Base-by-base conservation (phyloP, 2,329 filamentous ascomycete genomes). In the Ceratocystis alfenasii region DNA sequence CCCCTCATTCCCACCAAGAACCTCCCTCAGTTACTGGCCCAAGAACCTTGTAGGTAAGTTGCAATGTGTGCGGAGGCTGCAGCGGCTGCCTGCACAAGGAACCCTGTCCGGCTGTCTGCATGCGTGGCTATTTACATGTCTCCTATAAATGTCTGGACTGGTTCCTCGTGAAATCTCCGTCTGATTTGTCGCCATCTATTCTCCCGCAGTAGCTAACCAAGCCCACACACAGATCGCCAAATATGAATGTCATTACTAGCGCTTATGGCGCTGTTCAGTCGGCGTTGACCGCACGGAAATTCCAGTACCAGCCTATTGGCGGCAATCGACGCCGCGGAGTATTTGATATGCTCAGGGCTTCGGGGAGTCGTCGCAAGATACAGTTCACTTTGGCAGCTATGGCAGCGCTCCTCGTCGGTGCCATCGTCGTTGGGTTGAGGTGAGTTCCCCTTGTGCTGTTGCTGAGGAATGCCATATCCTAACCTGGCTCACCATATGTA, bases 401-500 rank as follows among this genome's bases (percentile, higher is more conserved):
- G 46, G 57, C 63, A 15, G 48, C 61, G 36, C 44, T 64, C 25
- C 53, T 53, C 20, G n/a, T 60, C 36, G 25, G 30, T n/a, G 59
- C 59, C 28, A 30, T 65, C 45, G 46, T 65, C 33, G 45, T 67
- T 60, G 59, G 66, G 59, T 22, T 65, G 45, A 67, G 66, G 66
- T 67, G 65, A 44, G 22, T 55, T 28, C 48, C 59, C 50, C 44
- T 10, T n/a, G 3, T 33, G 6, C 53, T 44, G 36, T 7, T 10
- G 44, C 64, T 33, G 12, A 50, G 17, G 33, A 33, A 30, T 12
- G 28, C 17, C 12, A 15, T 15, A 22, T 62, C 2, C 15, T 41
- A 3, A 36, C 22, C 30, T 8, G 33, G 2, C 33, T 20, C 20
- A 22, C 41, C 62, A n/a, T 85, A 70, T 81, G 79, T 65, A 65